These are phyloP conservation scores for Scedosporium aurantiacum DNA, from an alignment of 2,329 filamentous ascomycete species.

Conservation along the genomic window DNA sequence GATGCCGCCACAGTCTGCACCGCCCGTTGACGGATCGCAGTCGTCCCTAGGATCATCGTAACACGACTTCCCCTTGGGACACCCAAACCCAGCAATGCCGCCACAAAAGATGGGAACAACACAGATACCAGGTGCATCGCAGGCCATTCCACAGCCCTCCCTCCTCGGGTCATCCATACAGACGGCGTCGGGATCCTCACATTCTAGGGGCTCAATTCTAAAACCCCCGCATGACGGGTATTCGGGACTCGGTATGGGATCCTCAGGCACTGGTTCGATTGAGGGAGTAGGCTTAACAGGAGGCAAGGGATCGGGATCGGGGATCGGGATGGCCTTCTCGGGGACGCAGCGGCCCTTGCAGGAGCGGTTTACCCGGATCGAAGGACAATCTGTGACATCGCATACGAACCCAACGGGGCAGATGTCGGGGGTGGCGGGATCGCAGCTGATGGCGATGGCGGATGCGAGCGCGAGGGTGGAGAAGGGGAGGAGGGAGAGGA, in stretches of 20 bases:
- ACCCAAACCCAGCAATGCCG: not conserved
- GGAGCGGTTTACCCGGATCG: not conserved
- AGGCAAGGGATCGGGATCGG: not conserved
- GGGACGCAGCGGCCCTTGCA: not conserved
- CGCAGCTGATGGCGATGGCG: not conserved
- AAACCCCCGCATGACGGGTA: slow-evolving; percentile 23
- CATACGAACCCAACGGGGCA: not conserved
- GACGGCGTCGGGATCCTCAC: slow-evolving; percentile 12
- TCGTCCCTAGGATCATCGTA: slow-evolving; percentile 3
- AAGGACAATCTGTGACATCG: not conserved
- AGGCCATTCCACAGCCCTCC: slow-evolving; percentile 21
- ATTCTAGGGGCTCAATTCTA: slow-evolving; percentile 1
- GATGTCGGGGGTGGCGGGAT: not conserved
- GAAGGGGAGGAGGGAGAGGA: slow-evolving; percentile 13
- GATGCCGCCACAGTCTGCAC: slow-evolving; percentile 3
- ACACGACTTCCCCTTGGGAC: not conserved
- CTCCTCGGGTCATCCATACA: slow-evolving; percentile 23
- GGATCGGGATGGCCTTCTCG: not conserved
- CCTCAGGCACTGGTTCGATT: not conserved
- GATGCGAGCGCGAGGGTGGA: not conserved
- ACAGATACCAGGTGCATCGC: slow-evolving; percentile 24
- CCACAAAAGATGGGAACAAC: slow-evolving; percentile 8
- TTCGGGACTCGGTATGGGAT: not conserved
- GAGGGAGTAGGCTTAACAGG: not conserved
- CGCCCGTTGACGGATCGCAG: not conserved